Conservation (phyloP, 1,284 basidiomycete genomes). For the Bjerkandera adusta region DNA sequence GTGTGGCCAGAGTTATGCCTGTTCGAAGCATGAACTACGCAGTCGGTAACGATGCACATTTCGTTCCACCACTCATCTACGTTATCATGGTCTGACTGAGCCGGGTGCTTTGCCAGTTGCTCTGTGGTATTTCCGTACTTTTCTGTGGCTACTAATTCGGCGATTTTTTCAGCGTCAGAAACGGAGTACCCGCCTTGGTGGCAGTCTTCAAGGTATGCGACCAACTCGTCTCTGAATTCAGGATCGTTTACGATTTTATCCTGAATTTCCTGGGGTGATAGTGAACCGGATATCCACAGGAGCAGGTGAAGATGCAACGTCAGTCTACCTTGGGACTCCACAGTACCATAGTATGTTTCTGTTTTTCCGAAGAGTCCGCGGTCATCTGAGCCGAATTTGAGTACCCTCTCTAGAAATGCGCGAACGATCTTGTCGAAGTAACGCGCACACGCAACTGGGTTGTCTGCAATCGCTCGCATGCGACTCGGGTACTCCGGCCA, state of each 20-base stretch:
- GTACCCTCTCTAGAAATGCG: conserved; percentile 30
- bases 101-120: not conserved
- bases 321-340: conserved; percentile 34
- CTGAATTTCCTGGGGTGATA: conserved; percentile 21
- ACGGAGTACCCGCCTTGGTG: conserved; percentile 5
- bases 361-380: conserved; percentile 30
- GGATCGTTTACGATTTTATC: conserved; percentile 22
- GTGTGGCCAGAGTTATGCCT: conserved; percentile 5
- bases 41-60: conserved; percentile 6
- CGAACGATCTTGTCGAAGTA: conserved; percentile 12
- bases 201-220: conserved; percentile 11
- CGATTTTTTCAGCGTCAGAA: not conserved
- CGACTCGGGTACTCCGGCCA: conserved; percentile 9
- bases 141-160: too few species aligned
- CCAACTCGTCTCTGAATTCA: conserved; percentile 23
- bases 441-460: conserved; percentile 26
- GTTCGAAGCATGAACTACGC: conserved; percentile 14
- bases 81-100: not conserved
- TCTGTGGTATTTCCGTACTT: not conserved
- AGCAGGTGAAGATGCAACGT: conserved; percentile 27
- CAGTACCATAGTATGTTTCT: conserved; percentile 32
- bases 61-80: conserved; percentile 1
- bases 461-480: conserved; percentile 21
- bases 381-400: conserved; percentile 20
- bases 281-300: conserved; percentile 23